Base-by-base conservation (phyloP, 257 asterid species). In the Salvia rosmarinus region DNA sequence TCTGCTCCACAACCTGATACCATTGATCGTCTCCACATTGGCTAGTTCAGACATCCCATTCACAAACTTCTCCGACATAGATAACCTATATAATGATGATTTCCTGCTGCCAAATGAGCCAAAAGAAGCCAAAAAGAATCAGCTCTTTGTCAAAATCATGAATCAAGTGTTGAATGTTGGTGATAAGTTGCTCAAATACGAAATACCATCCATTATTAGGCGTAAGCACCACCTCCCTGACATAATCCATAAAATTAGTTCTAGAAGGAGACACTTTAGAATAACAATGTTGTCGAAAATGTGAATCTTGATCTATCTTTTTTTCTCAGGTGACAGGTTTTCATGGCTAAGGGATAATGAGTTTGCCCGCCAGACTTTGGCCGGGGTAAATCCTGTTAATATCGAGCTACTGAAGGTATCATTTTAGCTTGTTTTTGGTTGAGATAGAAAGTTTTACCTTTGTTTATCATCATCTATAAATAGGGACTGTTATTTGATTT, bases 281-380 rank as follows among this genome's bases (percentile, higher is more conserved):
- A 25, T 3, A 7, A 7, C 6, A 5, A 37, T 49, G n/a, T 16
- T 16, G 55, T 14, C 19, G 21, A 3, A 1, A 34, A n/a, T 16
- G 5, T 68, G 51, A 12, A 43, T 35, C 52, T 34, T 28, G 25
- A 9, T 68, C 13, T 12, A 20, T 40, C 28, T 56, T 76, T 13
- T 17, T 56, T 71, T 39, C 76, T 40, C 77, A 92, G 98, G 88
- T 74, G 98, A 92, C 82, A 86, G 96, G 81, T 91, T 91, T 72
- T 73, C 92, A 34, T 91, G 97, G 97, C 73, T 91, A 16, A 74
- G 97, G 75, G 97, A 91, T 78, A 83, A 81, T 23, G 97, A 91
- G 87, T 91, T 91, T 78, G 95, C 96, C 17, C 92, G 97, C n/a
- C 97, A 91, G 81, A 67, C 76, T 42, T 72, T 91, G 80, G 96